Evolutionary conservation across 352 stramenopile species (phyloP).

Genomic region (Pythium biforme): DNA sequence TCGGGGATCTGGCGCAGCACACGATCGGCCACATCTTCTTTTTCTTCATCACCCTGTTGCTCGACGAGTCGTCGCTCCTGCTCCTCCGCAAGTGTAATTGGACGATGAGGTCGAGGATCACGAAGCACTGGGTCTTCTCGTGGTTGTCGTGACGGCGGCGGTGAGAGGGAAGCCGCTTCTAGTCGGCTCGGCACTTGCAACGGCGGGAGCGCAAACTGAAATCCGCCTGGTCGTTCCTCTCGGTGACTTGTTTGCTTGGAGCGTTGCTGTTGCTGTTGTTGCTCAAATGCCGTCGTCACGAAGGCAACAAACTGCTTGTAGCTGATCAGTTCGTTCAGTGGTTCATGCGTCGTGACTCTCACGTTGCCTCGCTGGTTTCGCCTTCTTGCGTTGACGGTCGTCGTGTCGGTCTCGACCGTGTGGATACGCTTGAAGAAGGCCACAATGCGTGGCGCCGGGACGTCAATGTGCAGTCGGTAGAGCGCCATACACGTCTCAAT

Average conservation of each 20-base stretch:
- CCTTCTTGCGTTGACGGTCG: not conserved
- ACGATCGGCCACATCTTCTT: conserved; percentile 14
- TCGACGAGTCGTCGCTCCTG: conserved; percentile 9
- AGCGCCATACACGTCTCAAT: conserved; percentile 74
- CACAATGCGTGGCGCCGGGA: conserved; percentile 55
- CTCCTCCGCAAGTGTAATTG: not conserved
- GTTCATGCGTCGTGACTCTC: conserved; percentile 13
- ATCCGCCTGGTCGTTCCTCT: not conserved
- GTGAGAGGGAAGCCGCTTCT: not conserved
- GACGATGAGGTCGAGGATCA: too few species aligned
- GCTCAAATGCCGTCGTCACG: conserved; percentile 47
- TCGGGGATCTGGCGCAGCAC: conserved; percentile 25
- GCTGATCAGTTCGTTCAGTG: conserved; percentile 64
- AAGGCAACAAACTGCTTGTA: conserved; percentile 80
- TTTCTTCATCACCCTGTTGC: not conserved
- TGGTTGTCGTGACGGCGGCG: not conserved
- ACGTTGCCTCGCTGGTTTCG: not conserved
- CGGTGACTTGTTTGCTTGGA: not conserved
- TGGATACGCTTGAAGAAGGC: conserved; percentile 69
- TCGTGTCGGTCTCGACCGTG: not conserved
- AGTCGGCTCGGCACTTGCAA: not conserved
- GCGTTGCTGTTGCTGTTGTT: conserved; percentile 21
- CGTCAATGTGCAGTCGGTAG: conserved; percentile 63
- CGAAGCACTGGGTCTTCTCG: not conserved
- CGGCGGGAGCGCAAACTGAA: not conserved